Base-by-base conservation (phyloP, 371 early-diverging fungal genomes). In the Apophysomyces sp. region DNA sequence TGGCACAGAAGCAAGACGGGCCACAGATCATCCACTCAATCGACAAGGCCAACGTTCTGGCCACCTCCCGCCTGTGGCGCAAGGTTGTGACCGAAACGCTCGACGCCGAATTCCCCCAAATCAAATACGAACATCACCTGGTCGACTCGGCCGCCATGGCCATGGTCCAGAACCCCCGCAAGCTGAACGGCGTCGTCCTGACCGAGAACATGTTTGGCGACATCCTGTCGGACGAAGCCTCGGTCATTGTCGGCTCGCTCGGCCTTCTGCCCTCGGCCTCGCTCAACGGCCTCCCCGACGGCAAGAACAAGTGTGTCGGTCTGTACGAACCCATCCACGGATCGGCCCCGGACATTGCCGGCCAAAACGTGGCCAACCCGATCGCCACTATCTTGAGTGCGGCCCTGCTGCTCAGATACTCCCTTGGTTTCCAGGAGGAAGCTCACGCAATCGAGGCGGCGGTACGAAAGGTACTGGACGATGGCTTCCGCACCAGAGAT, bases 171-270 rank as follows among this genome's bases (percentile, higher is more conserved):
- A 89, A 89, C 78, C 98, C 98, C 29, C 83, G 85, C 18, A 83
- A 83, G 49, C 79, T 98, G 31, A 97, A 98, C 74, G 98, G 98
- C 60, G 87, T 98, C 34, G 87, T 97, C 27, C 78, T 98, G 64
- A 98, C 98, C 21, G 97, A 96, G 68, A 98, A 98, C 82, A 94
- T 98, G 95, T 98, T 98, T 90, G 98, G 98, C 65, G 98, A 98
- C 68, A 97, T 98, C 65, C 79, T 98, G 60, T 90, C 92, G 8
- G 98, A 98, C 71, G 98, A 97, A 78, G 92, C 95, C 2, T 89
- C 90, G 7, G 96, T 97, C 52, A 96, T 98, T 71, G 95, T 94
- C 11, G 98, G 98, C 24, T 90, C 90, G 49, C 86, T 98, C 52
- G 98, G 98, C 51, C 84, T 97, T 58, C 74, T 98, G 69, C 98